Base-by-base conservation (phyloP, 2,329 filamentous ascomycete genomes). In the Pseudocercospora crystallina region DNA sequence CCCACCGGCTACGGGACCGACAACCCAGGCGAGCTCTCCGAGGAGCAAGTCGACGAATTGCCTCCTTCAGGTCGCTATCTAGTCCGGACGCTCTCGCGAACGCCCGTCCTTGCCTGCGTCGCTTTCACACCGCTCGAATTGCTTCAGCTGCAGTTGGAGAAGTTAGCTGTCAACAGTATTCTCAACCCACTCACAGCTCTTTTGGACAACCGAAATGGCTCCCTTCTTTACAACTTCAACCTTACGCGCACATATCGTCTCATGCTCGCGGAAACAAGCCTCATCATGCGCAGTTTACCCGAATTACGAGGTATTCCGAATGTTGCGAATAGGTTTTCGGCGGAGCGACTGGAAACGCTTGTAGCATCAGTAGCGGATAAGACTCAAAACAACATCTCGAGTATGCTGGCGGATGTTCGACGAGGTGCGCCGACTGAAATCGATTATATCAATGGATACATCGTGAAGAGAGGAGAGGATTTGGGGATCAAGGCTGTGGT, bases 401-500 rank as follows among this genome's bases (percentile, higher is more conserved):
- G 76, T 14, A 90, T 95, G 83, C 73, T 88, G 5, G 77, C 80
- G 46, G 82, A 86, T 61, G 74, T 91, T 10, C 72, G 81, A 9
- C 68, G 71, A 1, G 86, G 87, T 1, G 50, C 65, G 54, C 71
- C 76, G 51, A 90, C 89, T 0, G 90, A 96, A 62, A 81, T 96
- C 35, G 82, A 91, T 39, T 95, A 86, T 63, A 80, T 92, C 60
- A 96, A 95, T 67, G 92, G 91, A 0, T 99, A 92, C 72, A 86
- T 99, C 53, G 78, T 95, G 30, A 78, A 76, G 43, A 80, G 86
- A 35, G 94, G 87, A 0, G 78, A 81, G 61, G 81, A 88, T 65
- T 63, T 91, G 53, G 88, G 89, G 1, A 75, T 96, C n/a, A 75
- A 81, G 43, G 84, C 84, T 62, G 81, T 83, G 9, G 76, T 85